Base-by-base conservation (phyloP, 805 yeast species). In the Ogataea polymorpha region DNA sequence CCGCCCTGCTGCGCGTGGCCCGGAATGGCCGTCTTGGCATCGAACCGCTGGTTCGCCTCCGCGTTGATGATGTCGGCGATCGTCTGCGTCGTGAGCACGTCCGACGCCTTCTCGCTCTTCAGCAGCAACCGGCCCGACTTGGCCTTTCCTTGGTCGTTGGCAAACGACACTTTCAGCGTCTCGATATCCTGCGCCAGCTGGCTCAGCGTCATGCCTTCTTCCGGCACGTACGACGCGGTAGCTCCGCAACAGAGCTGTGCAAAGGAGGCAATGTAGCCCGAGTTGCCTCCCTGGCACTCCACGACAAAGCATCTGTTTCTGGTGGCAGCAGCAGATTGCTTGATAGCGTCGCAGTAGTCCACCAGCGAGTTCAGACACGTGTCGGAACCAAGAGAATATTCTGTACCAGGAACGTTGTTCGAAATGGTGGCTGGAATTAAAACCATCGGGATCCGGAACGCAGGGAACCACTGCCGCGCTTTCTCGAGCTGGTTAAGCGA, bases 321-420 rank as follows among this genome's bases (percentile, higher is more conserved):
- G 1, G 89, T 76, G 13, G 90, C 82, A 12, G 86, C 75, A 9
- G 95, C 93, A 24, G 83, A 75, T 62, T 85, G 15, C 68, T 93
- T 90, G 51, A 93, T 83, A 18, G 86, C 88, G 64, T 93, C 99
- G 68, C 98, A 91, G 71, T 93, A 93, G 43, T 84, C 80, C 48
- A 89, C 88, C 56, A 93, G 73, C 8, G 93, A 71, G 66, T 93
- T 93, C 71, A 93, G 71, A 71, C 99, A 95, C 9, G 99, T 93
- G 63, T 93, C 99, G 10, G 89, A 75, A 44, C 99, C 99, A 44
- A 93, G 68, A 0, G 97, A 89, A 65, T 89, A 89, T 66, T 93
- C 97, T 2, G 98, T 84, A 45, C 99, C 99, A n/a, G 99, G 99
- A 36, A 93, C 98, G 55, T 93, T 93, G 69, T 93, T 93, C 13